Base-by-base conservation (phyloP, 2,329 filamentous ascomycete genomes). In the Stagonosporopsis chrysanthemi region DNA sequence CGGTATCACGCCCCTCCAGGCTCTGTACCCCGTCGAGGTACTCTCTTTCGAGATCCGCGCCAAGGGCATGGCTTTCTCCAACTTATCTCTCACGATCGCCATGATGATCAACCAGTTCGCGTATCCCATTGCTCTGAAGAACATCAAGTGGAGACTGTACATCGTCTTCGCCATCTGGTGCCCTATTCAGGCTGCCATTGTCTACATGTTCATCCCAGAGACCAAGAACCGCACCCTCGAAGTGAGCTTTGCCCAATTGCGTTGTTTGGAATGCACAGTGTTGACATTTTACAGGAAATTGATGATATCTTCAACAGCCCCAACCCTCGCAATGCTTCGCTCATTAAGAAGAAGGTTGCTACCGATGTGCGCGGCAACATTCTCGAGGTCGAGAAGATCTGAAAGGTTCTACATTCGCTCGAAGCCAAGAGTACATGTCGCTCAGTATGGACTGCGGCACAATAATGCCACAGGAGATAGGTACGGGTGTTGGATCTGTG, bases 61-160 rank as follows among this genome's bases (percentile, higher is more conserved):
- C 2, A 83, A 82, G 61, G 80, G 81, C 2, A 81, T 81, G 75
- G 79, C 77, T 6, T 75, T 81, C 61, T 80, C 80, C 60, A 80
- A 80, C 43, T 75, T 81, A 28, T 47, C 67, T 0, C 49, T 69
- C 42, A 69, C 54, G 14, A 49, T 61, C 9, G 69, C 60, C 28
- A 65, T 61, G 52, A 51, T 73, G 42, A 44, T 73, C 43, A 73
- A 72, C 60, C 69, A 72, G 48, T 72, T 72, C 29, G 70, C 69
- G 8, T 73, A 62, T 28, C 68, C 68, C 1, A 63, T 71, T n/a
- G 59, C 68, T 2, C 57, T 72, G 1, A 40, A 66, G 22, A 60
- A 61, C 5, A 71, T 72, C 23, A 41, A 57, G 22, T 71, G 66
- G 68, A 69, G 46, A 50, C 35, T 62, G 8, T 71, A 69, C 42